Base-by-base conservation (phyloP, 1,139 yeast species). In the Candida freyschussii region DNA sequence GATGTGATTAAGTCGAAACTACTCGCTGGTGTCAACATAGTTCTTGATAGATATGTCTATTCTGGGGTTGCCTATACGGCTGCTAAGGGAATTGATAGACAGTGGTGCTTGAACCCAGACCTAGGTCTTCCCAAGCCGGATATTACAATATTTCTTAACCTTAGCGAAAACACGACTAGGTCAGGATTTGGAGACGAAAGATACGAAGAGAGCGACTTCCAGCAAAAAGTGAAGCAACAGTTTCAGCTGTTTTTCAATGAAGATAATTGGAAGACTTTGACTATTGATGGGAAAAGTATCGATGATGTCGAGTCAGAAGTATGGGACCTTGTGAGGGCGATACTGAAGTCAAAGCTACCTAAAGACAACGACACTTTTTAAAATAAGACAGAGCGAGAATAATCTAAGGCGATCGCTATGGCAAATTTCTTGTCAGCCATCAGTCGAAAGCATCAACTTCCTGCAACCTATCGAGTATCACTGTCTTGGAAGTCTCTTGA, bases 31-130 rank as follows among this genome's bases (percentile, higher is more conserved):
- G 53, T 56, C 7, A 67, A 68, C 33, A 71, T 91, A 2, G 67
- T 93, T 0, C 57, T 87, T 39, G 99, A 93, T 55, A 64, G 99
- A 43, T 93, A 91, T 53, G 81, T 84, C 6, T 91, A 84, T 54
- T 86, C 96, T 0, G 98, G 99, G 0, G 75, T 87, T 12, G 96
- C 96, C 4, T 93, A 89, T 53, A 80, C 95, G 1, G 66, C 84
- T 4, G 96, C 97, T n/a, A 89, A 91, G 55, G 78, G 80, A 0
- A 60, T 80, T 49, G 73, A 72, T 41, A 53, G 69, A 22, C 65
- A 74, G 8, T 93, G 98, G 98, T 78, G 96, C 45, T 62, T 70
- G 25, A 62, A 65, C 15, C 91, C 96, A 1, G 98, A 93, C 51
- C 60, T 62, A 20, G 98, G 98, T 0, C 67, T 93, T 14, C 91